A percentile compares a stretch with the other conserved stretches of the same genome.
phyloP scores from a whole-genome alignment of 2,329 filamentous ascomycete genomes.

The Ophiocordyceps robertsii region DNA sequence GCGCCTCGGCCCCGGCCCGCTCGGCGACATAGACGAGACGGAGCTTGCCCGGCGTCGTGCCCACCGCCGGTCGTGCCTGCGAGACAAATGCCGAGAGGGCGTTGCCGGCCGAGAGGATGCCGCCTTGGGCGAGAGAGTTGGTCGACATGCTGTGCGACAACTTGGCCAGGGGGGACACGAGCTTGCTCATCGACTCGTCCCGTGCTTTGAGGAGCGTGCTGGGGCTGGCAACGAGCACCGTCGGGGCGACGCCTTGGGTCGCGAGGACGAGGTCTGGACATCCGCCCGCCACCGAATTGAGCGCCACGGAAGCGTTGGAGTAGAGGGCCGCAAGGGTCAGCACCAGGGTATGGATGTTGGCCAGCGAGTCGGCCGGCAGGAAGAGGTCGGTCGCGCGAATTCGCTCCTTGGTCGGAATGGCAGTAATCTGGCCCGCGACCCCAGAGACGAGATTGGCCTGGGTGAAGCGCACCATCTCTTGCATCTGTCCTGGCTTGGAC shows the following conservation, averaged over 20 bases:
- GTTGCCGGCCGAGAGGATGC: slow-evolving; percentile 52
- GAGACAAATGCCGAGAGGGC: slow-evolving; percentile 37
- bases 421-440: slow-evolving; percentile 62
- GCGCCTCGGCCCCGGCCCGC: slow-evolving; percentile 46
- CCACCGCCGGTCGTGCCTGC: slow-evolving; percentile 44
- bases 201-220: slow-evolving; percentile 59
- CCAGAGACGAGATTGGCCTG: slow-evolving; percentile 80
- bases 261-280: slow-evolving; percentile 60
- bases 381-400: slow-evolving; percentile 67
- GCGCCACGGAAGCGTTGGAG: slow-evolving; percentile 69
- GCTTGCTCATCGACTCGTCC: slow-evolving; percentile 41
- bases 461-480: slow-evolving; percentile 70
- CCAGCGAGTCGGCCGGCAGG: slow-evolving; percentile 70
- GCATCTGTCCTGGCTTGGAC: slow-evolving; percentile 32
- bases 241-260: slow-evolving; percentile 63
- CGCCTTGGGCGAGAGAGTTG: slow-evolving; percentile 52
- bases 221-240: slow-evolving; percentile 67
- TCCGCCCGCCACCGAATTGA: slow-evolving; percentile 75
- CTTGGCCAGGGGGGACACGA: slow-evolving; percentile 50
- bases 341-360: slow-evolving; percentile 64
- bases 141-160: slow-evolving; percentile 60
- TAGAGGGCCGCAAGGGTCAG: slow-evolving; percentile 74
- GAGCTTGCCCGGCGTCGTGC: slow-evolving; percentile 55
- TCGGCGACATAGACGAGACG: slow-evolving; percentile 74
- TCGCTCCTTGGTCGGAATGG: slow-evolving; percentile 62